phyloP scores from a whole-genome alignment of 1,139 yeast species.

The Meyerozyma carpophila region DNA sequence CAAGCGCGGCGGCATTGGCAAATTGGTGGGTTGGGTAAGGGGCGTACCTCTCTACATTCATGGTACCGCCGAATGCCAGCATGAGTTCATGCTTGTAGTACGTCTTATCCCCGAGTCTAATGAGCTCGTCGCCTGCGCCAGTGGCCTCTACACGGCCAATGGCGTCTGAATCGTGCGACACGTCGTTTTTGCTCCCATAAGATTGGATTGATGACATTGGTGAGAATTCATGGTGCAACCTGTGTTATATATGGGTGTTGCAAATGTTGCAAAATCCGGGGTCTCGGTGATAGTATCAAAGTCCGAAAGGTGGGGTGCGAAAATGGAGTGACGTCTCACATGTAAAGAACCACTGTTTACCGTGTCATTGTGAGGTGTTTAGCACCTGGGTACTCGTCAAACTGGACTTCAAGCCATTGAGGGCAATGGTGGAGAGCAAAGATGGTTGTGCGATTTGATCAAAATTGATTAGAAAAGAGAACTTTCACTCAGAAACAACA shows the following conservation, averaged over 20 bases:
- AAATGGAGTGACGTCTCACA: too few species aligned
- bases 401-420: too few species aligned
- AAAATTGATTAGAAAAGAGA: too few species aligned
- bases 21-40: slow-evolving; percentile 8
- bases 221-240: background rate
- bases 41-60: slow-evolving; percentile 10
- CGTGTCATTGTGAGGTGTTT: too few species aligned
- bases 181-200: background rate
- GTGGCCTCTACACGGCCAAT: background rate
- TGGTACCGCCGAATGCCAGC: slow-evolving; percentile 13
- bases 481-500: too few species aligned
- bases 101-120: slow-evolving; percentile 10
- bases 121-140: slow-evolving; percentile 7
- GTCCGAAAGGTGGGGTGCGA: background rate
- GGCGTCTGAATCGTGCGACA: background rate
- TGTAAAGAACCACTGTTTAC: too few species aligned
- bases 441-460: too few species aligned
- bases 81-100: slow-evolving; percentile 12
- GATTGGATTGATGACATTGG: background rate
- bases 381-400: too few species aligned
- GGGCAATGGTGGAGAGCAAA: too few species aligned
- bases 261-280: background rate
- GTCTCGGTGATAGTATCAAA: background rate
- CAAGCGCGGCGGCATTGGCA: slow-evolving; percentile 14
- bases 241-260: background rate